These are phyloP conservation scores for Suillus variegatus DNA, from an alignment of 768 basidiomycete species.

Conservation along the genomic window DNA sequence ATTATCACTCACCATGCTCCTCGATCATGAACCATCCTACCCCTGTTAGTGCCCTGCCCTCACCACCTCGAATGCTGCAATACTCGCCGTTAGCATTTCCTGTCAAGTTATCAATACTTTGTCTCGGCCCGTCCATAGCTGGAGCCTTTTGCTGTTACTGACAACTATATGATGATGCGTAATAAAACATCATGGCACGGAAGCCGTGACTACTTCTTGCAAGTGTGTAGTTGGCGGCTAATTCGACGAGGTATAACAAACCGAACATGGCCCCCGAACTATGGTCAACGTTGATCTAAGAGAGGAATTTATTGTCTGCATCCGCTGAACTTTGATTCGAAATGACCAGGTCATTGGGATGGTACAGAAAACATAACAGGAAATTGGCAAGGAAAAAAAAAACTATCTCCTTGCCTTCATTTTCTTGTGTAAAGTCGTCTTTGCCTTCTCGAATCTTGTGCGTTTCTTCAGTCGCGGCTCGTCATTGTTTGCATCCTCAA, in stretches of 20 bases:
- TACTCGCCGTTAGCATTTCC: background rate
- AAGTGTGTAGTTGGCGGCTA: no score
- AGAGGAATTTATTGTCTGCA: background rate
- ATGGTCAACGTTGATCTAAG: no score
- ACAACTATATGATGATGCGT: background rate
- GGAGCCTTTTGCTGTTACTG: background rate
- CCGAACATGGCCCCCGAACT: no score
- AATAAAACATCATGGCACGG: background rate
- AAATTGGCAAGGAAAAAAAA: background rate
- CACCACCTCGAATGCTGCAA: background rate
- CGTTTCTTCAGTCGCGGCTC: slow-evolving; percentile 38
- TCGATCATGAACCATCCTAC: background rate
- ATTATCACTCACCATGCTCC: background rate
- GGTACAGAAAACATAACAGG: background rate
- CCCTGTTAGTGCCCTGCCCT: background rate
- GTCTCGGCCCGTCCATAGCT: background rate
- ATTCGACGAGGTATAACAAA: no score
- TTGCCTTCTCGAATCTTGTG: slow-evolving; percentile 46
- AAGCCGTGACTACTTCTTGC: background rate
- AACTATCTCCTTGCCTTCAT: slow-evolving; percentile 20
- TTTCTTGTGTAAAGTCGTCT: slow-evolving; percentile 36
- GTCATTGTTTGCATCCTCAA: slow-evolving; percentile 30
- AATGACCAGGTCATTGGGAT: background rate
- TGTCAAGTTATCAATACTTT: background rate
- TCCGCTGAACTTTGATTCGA: background rate